Evolutionary conservation across 257 asterid genomes (phyloP).

Genomic region (Nicotiana undulata): DNA sequence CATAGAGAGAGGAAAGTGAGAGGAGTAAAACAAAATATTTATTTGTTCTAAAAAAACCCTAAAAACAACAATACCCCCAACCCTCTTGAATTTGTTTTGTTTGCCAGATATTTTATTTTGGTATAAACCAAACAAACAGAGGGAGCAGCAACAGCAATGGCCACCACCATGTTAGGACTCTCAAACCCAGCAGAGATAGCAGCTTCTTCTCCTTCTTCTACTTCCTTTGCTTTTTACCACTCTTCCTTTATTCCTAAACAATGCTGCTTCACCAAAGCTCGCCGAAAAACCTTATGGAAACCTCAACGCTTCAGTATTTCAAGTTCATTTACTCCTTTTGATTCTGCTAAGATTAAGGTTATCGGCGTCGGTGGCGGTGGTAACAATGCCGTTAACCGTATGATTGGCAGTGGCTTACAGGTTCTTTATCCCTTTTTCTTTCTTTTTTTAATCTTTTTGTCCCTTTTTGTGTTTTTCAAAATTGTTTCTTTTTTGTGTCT

Average conservation of each 20-base stretch:
- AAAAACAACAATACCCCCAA: not conserved
- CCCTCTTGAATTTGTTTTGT: not conserved
- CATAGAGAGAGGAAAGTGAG: not conserved
- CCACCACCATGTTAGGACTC: slow-evolving; percentile 37
- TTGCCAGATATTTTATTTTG: not conserved
- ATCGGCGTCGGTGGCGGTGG: slow-evolving; percentile 98
- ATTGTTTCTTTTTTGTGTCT: not conserved
- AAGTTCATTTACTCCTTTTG: slow-evolving; percentile 53
- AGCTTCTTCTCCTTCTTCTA: slow-evolving; percentile 33
- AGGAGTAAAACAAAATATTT: not conserved
- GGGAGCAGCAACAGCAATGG: slow-evolving; percentile 21
- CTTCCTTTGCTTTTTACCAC: slow-evolving; percentile 25
- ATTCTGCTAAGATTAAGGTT: slow-evolving; percentile 90
- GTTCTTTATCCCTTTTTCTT: slow-evolving; percentile 17
- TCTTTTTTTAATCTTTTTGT: not conserved
- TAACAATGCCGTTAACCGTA: slow-evolving; percentile 94
- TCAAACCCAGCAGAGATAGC: slow-evolving; percentile 41
- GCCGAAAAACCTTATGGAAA: slow-evolving; percentile 32
- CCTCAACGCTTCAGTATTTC: slow-evolving; percentile 35
- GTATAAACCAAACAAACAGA: not conserved
- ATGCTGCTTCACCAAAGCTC: slow-evolving; percentile 34
- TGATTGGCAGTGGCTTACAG: slow-evolving; percentile 94
- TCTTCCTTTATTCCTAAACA: slow-evolving; percentile 29
- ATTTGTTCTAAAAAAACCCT: slow-evolving; percentile 1
- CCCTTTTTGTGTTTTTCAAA: not conserved